Evolutionary conservation across 495 filamentous ascomycete species (phyloP).

Genomic region (Penicillium ochrochloron): DNA sequence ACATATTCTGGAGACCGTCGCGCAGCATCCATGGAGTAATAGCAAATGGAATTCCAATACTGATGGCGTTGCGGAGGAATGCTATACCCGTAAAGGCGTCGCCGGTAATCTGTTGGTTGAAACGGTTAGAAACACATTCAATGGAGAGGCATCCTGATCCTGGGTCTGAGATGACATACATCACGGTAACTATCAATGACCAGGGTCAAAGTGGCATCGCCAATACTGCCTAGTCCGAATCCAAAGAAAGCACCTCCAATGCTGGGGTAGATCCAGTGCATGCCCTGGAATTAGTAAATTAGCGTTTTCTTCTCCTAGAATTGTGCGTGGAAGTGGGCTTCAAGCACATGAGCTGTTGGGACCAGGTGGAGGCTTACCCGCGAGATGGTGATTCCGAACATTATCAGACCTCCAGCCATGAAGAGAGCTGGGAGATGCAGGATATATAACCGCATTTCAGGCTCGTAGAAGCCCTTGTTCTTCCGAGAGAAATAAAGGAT

Average conservation of each 20-base stretch:
- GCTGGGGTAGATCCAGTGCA: slow-evolving; percentile 44
- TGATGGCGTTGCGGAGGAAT: slow-evolving; percentile 40
- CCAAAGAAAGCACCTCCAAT: slow-evolving; percentile 41
- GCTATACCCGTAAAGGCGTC: slow-evolving; percentile 43
- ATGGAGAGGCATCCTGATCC: not conserved
- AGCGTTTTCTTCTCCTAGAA: not conserved
- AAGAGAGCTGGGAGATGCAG: slow-evolving; percentile 37
- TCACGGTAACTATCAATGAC: slow-evolving; percentile 44
- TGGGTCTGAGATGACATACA: slow-evolving; percentile 22
- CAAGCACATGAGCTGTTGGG: too few species aligned
- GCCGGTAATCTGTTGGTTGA: slow-evolving; percentile 34
- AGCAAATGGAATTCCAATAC: slow-evolving; percentile 42
- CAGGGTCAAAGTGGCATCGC: slow-evolving; percentile 39
- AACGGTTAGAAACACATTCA: not conserved
- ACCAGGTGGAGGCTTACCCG: slow-evolving; percentile 23
- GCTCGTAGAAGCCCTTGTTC: slow-evolving; percentile 49
- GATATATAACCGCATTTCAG: slow-evolving; percentile 49
- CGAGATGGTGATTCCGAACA: slow-evolving; percentile 41
- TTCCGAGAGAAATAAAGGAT: slow-evolving; percentile 42
- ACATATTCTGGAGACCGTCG: slow-evolving; percentile 39
- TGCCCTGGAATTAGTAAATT: slow-evolving; percentile 25
- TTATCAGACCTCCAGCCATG: slow-evolving; percentile 39
- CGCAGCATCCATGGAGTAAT: slow-evolving; percentile 39
- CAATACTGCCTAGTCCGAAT: slow-evolving; percentile 41
- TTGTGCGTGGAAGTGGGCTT: not conserved